Evolutionary conservation across 768 basidiomycete species (phyloP).

Genomic region (Leccinum arenicola): DNA sequence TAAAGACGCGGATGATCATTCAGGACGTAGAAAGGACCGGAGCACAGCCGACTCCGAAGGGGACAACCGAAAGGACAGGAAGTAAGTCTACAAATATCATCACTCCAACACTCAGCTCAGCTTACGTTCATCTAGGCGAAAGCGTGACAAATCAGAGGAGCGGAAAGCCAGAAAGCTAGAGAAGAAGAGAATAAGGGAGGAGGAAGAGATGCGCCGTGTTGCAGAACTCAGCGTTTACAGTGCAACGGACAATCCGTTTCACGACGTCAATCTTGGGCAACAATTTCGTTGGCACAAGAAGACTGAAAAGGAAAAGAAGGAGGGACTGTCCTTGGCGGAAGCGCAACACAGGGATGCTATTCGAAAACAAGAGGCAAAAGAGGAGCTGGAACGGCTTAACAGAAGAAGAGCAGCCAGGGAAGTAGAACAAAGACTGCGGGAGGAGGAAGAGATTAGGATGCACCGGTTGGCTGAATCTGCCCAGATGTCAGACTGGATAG

Average conservation of each 20-base stretch:
- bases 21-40: slow-evolving; percentile 23
- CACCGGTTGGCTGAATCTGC: slow-evolving; percentile 89
- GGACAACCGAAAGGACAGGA: slow-evolving; percentile 42
- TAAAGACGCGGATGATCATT: slow-evolving; percentile 32
- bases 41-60: slow-evolving; percentile 21
- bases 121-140: slow-evolving; percentile 50
- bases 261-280: slow-evolving; percentile 93
- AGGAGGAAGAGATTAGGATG: slow-evolving; percentile 91
- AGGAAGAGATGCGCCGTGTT: slow-evolving; percentile 88
- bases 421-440: slow-evolving; percentile 79
- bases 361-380: slow-evolving; percentile 86
- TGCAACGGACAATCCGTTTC: slow-evolving; percentile 96
- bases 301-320: slow-evolving; percentile 90
- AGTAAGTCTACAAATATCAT: slow-evolving; percentile 34
- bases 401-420: slow-evolving; percentile 89
- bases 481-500: slow-evolving; percentile 97
- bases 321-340: slow-evolving; percentile 78
- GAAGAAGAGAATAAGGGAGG: slow-evolving; percentile 77
- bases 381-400: slow-evolving; percentile 91
- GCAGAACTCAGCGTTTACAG: slow-evolving; percentile 97
- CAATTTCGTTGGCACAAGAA: slow-evolving; percentile 99
- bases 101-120: not conserved
- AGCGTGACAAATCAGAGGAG: slow-evolving; percentile 85
- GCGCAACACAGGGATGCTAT: slow-evolving; percentile 75
- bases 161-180: slow-evolving; percentile 83